Conservation (phyloP, 495 filamentous ascomycete species). For the Penicillium angulare region DNA sequence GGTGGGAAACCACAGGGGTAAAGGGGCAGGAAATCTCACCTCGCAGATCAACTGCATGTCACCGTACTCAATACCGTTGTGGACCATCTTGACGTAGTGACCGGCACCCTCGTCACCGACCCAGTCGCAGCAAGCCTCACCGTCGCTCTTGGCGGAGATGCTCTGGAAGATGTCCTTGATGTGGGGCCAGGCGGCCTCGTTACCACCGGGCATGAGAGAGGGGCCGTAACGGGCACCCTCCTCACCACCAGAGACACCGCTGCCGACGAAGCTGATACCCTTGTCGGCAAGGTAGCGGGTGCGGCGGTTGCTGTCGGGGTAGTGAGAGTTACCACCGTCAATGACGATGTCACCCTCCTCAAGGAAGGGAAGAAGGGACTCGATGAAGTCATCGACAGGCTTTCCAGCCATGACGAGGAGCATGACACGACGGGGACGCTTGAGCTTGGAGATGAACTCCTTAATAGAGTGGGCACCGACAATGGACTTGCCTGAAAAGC, state of each 20-base stretch:
- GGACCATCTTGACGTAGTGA: constrained; percentile 99
- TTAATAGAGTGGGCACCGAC: constrained; percentile 90
- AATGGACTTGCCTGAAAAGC: constrained; percentile 74
- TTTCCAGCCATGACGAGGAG: constrained; percentile 96
- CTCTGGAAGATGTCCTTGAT: constrained; percentile 99
- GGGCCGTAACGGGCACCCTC: constrained; percentile 97
- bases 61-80: constrained; percentile 99
- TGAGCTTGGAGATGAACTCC: constrained; percentile 93
- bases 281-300: constrained; percentile 79
- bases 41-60: constrained; percentile 99
- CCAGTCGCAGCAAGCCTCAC: constrained; percentile 98
- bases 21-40: constrained; percentile 60
- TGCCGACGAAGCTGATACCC: constrained; percentile 93
- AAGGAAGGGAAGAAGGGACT: constrained; percentile 83
- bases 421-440: constrained; percentile 95
- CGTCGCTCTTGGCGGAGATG: constrained; percentile 95
- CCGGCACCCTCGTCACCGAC: constrained; percentile 98
- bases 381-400: constrained; percentile 98
- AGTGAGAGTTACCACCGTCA: constrained; percentile 99
- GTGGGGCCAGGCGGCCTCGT: constrained; percentile 96
- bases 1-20: neutral
- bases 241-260: constrained; percentile 98
- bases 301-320: constrained; percentile 96
- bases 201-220: constrained; percentile 97
- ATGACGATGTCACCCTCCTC: constrained; percentile 98